These are phyloP conservation scores for Naumovozyma baii DNA, from an alignment of 805 yeast species.

Conservation along the genomic window DNA sequence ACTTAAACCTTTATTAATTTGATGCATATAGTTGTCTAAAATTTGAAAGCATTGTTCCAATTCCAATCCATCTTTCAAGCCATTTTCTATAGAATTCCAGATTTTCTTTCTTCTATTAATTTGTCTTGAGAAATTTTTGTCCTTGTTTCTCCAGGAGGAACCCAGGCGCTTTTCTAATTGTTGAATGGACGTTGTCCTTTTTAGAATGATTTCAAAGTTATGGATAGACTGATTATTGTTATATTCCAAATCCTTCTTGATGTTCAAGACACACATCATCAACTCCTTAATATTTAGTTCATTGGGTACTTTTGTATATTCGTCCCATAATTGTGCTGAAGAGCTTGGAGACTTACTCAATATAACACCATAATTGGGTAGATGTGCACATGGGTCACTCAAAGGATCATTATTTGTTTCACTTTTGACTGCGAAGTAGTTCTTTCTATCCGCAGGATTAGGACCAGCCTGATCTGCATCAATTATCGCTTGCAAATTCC, in stretches of 20 bases:
- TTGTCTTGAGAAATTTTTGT: conserved; percentile 27
- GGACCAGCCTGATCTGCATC: too few species aligned
- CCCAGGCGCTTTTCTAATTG: conserved; percentile 21
- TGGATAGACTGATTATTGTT: conserved; percentile 1
- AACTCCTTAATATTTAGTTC: conserved; percentile 21
- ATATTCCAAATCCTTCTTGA: conserved; percentile 9
- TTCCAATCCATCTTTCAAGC: conserved; percentile 17
- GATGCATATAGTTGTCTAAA: conserved; percentile 18
- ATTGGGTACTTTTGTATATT: conserved; percentile 21
- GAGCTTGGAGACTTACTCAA: conserved; percentile 24
- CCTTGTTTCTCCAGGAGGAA: conserved; percentile 24
- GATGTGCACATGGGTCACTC: conserved; percentile 17
- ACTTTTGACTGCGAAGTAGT: too few species aligned
- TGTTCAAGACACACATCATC: conserved; percentile 12
- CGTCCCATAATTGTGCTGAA: conserved; percentile 24
- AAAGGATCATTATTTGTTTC: background rate
- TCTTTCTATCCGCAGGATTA: too few species aligned
- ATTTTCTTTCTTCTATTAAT: conserved; percentile 27
- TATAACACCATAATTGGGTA: conserved; percentile 23
- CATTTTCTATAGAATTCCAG: conserved; percentile 25
- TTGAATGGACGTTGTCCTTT: conserved; percentile 18
- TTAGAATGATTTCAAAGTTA: conserved; percentile 10
- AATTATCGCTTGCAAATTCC: background rate
- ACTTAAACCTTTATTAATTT: conserved; percentile 19
- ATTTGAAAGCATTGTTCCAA: conserved; percentile 17